Percentiles rank a stretch among this genome's conserved stretches.
phyloP scores from a whole-genome alignment of 2,329 filamentous ascomycete genomes.

The Trichophyton simii region DNA sequence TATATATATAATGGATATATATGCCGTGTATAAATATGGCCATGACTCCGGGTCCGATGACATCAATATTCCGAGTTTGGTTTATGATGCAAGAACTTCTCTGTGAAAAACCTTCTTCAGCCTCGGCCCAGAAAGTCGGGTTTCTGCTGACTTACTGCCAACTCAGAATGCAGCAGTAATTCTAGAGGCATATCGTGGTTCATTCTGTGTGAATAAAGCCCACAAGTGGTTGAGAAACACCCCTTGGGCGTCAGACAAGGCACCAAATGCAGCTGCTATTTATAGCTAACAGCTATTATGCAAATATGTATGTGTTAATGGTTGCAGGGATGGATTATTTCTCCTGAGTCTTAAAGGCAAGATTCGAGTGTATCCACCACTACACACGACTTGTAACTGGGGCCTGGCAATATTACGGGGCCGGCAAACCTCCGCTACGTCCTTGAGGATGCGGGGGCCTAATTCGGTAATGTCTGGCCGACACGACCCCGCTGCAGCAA shows the following conservation, averaged over 20 bases:
- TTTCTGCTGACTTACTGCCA: no score
- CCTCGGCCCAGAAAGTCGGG: background rate
- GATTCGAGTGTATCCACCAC: constrained; percentile 61
- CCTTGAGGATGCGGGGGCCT: constrained; percentile 59
- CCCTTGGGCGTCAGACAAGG: no score
- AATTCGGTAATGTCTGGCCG: constrained; percentile 69
- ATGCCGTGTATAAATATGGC: background rate
- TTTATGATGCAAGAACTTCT: background rate
- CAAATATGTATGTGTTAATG: no score
- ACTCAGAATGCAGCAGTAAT: no score
- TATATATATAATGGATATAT: background rate
- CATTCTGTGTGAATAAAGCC: no score
- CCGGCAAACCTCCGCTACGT: constrained; percentile 41
- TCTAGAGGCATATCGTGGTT: no score
- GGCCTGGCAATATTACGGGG: constrained; percentile 37
- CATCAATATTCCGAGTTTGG: background rate
- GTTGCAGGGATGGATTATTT: constrained; percentile 57
- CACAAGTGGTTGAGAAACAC: no score
- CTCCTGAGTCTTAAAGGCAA: constrained; percentile 70
- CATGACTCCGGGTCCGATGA: background rate
- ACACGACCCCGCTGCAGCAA: constrained; percentile 39
- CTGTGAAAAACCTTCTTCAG: background rate
- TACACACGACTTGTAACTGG: constrained; percentile 32
- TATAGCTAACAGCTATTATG: no score
- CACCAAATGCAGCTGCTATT: no score